phyloP scores from a whole-genome alignment of 495 filamentous ascomycete genomes.

The Podospora tetraspora region DNA sequence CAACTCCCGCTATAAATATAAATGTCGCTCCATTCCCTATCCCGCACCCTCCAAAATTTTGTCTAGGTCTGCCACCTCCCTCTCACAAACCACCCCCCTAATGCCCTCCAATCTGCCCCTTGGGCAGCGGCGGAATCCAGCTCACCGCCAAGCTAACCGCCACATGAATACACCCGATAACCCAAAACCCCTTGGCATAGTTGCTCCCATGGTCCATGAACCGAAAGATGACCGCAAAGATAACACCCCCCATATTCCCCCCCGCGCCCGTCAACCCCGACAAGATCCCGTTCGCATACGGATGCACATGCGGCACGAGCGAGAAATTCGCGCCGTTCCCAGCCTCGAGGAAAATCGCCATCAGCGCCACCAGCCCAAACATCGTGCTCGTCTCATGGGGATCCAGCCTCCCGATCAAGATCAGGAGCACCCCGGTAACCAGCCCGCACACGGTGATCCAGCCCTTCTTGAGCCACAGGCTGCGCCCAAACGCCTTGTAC shows the following conservation, averaged over 20 bases:
- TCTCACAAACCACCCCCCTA: slow-evolving; percentile 18
- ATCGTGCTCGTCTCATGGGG: slow-evolving; percentile 56
- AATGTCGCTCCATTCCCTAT: not conserved
- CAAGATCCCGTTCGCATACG: slow-evolving; percentile 62
- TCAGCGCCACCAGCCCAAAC: slow-evolving; percentile 66
- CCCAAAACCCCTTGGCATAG: slow-evolving; percentile 70
- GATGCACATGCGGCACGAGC: slow-evolving; percentile 78
- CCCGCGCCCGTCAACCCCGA: slow-evolving; percentile 71
- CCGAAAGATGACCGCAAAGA: slow-evolving; percentile 82
- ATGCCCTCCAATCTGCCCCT: slow-evolving; percentile 59
- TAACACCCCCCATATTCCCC: slow-evolving; percentile 79
- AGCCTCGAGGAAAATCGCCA: slow-evolving; percentile 79
- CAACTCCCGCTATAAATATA: not conserved
- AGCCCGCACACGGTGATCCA: slow-evolving; percentile 60
- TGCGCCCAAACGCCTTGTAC: slow-evolving; percentile 53
- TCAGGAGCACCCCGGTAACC: slow-evolving; percentile 58
- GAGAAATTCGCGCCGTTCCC: slow-evolving; percentile 80
- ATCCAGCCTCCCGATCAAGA: slow-evolving; percentile 66
- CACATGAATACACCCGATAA: slow-evolving; percentile 73
- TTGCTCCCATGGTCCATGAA: slow-evolving; percentile 55
- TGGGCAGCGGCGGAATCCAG: slow-evolving; percentile 71
- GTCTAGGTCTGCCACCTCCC: not conserved
- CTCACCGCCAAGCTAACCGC: slow-evolving; percentile 57
- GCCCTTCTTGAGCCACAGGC: slow-evolving; percentile 71
- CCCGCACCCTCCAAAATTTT: not conserved